These are phyloP conservation scores for Kewa caespitosa DNA, from an alignment of 179 eudicot genomes.

Conservation along the genomic window DNA sequence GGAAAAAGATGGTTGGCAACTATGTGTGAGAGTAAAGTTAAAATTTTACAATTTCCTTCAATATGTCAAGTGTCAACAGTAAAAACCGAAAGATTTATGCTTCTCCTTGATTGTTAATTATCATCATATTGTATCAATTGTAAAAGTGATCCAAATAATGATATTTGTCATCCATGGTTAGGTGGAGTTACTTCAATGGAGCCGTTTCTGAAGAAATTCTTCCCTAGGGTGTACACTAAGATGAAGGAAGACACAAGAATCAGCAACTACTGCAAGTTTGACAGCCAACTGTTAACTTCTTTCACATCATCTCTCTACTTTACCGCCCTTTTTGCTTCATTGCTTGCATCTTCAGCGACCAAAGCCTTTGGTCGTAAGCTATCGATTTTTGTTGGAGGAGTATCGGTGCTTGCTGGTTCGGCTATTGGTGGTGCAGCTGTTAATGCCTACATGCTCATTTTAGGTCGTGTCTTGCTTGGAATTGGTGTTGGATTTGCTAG, in stretches of 20 bases:
- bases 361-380: constrained; percentile 32
- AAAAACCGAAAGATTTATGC: too few species aligned
- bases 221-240: constrained; percentile 23
- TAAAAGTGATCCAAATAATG: neutral
- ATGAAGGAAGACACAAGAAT: constrained; percentile 29
- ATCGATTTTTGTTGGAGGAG: constrained; percentile 28
- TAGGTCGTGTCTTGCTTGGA: constrained; percentile 32
- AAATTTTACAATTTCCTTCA: too few species aligned
- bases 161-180: constrained; percentile 6
- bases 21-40: too few species aligned
- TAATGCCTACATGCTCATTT: constrained; percentile 29
- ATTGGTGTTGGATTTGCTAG: constrained; percentile 37
- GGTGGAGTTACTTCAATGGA: constrained; percentile 40
- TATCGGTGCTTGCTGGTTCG: constrained; percentile 30
- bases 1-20: too few species aligned
- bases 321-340: constrained; percentile 31
- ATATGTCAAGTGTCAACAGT: too few species aligned
- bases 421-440: constrained; percentile 25
- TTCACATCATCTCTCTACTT: constrained; percentile 34
- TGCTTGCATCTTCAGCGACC: constrained; percentile 24
- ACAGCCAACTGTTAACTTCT: constrained; percentile 29
- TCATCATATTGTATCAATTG: too few species aligned
- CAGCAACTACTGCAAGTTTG: constrained; percentile 35
- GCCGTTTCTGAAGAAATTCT: constrained; percentile 31
- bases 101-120: too few species aligned